These are phyloP conservation scores for Pythium brassicae DNA, from an alignment of 352 stramenopile species.

Conservation along the genomic window DNA sequence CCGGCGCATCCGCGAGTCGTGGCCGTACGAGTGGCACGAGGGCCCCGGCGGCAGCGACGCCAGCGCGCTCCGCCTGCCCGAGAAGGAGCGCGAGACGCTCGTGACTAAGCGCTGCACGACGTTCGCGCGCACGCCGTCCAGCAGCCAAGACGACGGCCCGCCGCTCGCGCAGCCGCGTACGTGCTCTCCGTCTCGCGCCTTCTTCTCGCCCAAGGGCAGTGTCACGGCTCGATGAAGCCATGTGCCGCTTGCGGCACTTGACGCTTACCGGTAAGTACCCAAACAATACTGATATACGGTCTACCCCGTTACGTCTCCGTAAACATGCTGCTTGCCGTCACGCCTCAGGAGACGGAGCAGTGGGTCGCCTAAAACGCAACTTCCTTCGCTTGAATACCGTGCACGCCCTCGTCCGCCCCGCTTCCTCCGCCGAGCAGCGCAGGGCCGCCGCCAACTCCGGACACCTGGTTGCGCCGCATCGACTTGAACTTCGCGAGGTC, in stretches of 20 bases:
- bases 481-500: conserved; percentile 71
- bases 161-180: background rate
- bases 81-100: conserved; percentile 13
- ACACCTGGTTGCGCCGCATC: conserved; percentile 17
- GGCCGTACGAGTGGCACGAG: conserved; percentile 59
- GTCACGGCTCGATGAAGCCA: conserved; percentile 13
- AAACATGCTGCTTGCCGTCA: no score
- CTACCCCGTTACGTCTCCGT: no score
- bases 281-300: conserved; percentile 15
- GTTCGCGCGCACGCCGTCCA: conserved; percentile 21
- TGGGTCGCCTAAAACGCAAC: conserved; percentile 82
- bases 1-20: conserved; percentile 56
- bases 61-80: background rate
- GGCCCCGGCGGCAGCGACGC: conserved; percentile 12
- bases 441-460: background rate
- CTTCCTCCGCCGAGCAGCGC: conserved; percentile 2
- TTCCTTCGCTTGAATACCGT: conserved; percentile 54
- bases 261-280: conserved; percentile 2
- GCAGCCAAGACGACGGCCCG: background rate
- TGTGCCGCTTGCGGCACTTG: background rate
- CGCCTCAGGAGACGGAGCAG: no score
- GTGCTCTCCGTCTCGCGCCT: conserved; percentile 7
- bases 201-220: conserved; percentile 3
- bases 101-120: conserved; percentile 19
- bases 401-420: background rate